Conservation (phyloP, 2,329 filamentous ascomycete genomes). For the Penicillium sp. region DNA sequence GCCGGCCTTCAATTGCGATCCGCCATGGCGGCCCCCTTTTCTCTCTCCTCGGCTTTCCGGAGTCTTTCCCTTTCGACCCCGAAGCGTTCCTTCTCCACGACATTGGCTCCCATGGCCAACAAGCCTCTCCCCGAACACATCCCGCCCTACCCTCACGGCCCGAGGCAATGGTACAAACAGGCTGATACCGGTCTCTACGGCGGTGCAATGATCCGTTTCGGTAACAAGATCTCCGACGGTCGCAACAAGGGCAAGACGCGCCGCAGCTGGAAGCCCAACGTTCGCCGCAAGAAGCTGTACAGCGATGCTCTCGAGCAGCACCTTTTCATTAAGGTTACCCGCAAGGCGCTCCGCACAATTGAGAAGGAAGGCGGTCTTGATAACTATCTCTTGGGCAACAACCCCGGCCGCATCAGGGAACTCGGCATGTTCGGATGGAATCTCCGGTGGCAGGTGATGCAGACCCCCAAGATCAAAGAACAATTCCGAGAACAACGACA, state of each 20-base stretch:
- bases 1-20: constrained; percentile 35
- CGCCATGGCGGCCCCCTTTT: constrained; percentile 37
- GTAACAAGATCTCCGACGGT: constrained; percentile 56
- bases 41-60: constrained; percentile 44
- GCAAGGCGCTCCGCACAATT: constrained; percentile 60
- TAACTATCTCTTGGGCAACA: constrained; percentile 84
- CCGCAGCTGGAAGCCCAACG: constrained; percentile 55
- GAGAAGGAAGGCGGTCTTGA: constrained; percentile 88
- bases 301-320: constrained; percentile 49
- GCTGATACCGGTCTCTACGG: constrained; percentile 54
- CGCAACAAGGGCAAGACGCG: constrained; percentile 54
- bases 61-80: constrained; percentile 42
- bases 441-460: constrained; percentile 87
- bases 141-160: constrained; percentile 53
- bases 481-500: constrained; percentile 69
- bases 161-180: constrained; percentile 50
- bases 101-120: constrained; percentile 35
- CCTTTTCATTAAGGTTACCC: constrained; percentile 52
- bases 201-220: constrained; percentile 50
- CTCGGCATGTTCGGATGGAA: constrained; percentile 90
- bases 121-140: constrained; percentile 42
- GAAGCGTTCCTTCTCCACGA: constrained; percentile 45
- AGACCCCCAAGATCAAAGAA: constrained; percentile 69
- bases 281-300: constrained; percentile 51
- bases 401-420: constrained; percentile 77